phyloP scores from a whole-genome alignment of 225 moss, liverwort and hornwort genomes.

The Thuidium tamariscinum region DNA sequence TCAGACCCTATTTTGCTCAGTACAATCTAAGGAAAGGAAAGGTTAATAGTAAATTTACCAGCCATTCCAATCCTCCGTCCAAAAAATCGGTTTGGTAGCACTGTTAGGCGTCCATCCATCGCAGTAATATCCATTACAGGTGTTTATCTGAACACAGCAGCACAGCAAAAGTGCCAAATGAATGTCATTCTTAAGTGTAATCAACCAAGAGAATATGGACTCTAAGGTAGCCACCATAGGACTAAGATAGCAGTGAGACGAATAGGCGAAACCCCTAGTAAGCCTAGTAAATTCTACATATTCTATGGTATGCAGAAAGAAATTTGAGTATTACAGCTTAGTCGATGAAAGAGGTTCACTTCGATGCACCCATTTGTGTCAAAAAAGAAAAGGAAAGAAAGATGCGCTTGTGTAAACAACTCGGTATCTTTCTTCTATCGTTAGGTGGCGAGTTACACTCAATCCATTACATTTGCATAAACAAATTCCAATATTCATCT shows the following conservation, averaged over 20 bases:
- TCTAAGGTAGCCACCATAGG: neutral
- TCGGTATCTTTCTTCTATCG: neutral
- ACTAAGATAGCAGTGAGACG: neutral
- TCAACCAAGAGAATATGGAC: neutral
- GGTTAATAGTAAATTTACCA: constrained; percentile 33
- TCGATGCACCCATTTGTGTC: neutral
- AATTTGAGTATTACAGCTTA: neutral
- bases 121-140: constrained; percentile 97
- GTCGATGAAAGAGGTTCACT: neutral
- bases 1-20: neutral
- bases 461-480: neutral
- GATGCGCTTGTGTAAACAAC: neutral
- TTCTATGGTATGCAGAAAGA: neutral
- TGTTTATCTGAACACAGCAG: constrained; percentile 67
- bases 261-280: neutral
- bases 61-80: constrained; percentile 99
- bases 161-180: neutral
- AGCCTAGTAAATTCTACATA: neutral
- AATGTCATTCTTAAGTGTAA: neutral
- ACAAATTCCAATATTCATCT: neutral
- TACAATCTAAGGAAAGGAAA: neutral
- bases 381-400: neutral
- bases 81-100: constrained; percentile 56
- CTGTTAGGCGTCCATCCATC: constrained; percentile 67
- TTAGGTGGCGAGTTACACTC: neutral